These are phyloP conservation scores for Myotisia sp. DNA, from an alignment of 2,329 filamentous ascomycete genomes.

Conservation along the genomic window DNA sequence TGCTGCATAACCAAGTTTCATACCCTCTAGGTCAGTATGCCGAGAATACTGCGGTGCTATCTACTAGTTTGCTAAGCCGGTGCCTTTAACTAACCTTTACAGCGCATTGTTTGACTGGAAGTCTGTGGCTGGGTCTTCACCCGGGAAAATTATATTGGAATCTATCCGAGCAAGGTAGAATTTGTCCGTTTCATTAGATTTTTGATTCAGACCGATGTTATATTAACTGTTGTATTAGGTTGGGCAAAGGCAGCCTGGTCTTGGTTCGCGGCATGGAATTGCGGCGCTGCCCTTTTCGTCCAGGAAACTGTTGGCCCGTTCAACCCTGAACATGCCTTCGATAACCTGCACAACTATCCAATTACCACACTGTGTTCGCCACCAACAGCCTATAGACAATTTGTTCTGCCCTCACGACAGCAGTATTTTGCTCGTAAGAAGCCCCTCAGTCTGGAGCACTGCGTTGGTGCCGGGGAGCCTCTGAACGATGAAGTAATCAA, in stretches of 20 bases:
- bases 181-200: too few relatives aligned
- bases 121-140: constrained; percentile 24
- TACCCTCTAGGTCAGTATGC: constrained; percentile 22
- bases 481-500: constrained; percentile 28
- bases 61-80: background rate
- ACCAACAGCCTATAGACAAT: constrained; percentile 28
- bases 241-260: constrained; percentile 33
- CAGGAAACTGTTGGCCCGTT: constrained; percentile 27
- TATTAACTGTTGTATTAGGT: constrained; percentile 11
- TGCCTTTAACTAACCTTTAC: constrained; percentile 2
- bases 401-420: constrained; percentile 23
- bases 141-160: constrained; percentile 28
- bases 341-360: constrained; percentile 24
- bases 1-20: constrained; percentile 28
- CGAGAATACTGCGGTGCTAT: background rate
- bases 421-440: constrained; percentile 16
- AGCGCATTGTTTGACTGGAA: constrained; percentile 27
- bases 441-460: constrained; percentile 23
- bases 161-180: constrained; percentile 25
- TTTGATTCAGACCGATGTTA: background rate
- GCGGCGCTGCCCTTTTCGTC: constrained; percentile 28
- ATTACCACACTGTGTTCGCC: constrained; percentile 31
- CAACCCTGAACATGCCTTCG: constrained; percentile 18
- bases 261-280: constrained; percentile 29
- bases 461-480: constrained; percentile 27